Percentiles rank a stretch among this genome's conserved stretches.
Evolutionary conservation across 768 basidiomycete species (phyloP).

Genomic region (Russula sp.): DNA sequence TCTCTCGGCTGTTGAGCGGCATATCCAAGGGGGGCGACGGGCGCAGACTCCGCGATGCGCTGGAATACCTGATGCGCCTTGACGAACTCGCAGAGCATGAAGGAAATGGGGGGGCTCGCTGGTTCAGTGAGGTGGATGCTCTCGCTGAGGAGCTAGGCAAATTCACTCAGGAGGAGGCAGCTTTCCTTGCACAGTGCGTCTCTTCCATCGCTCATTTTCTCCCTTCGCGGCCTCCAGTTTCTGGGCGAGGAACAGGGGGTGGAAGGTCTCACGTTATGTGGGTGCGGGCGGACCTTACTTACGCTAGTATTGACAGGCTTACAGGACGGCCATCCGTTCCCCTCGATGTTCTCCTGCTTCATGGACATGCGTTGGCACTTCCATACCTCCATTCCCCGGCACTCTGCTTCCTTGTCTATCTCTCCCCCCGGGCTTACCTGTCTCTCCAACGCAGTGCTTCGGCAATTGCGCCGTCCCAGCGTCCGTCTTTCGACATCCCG

Average conservation of each 20-base stretch:
- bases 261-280: neutral
- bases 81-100: constrained; percentile 60
- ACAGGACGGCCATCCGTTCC: constrained; percentile 38
- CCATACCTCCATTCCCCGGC: constrained; percentile 64
- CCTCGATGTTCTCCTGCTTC: constrained; percentile 65
- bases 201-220: constrained; percentile 4
- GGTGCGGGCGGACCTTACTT: neutral
- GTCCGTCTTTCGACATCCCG: constrained; percentile 46
- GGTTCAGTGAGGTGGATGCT: constrained; percentile 66
- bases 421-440: constrained; percentile 67
- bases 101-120: constrained; percentile 58
- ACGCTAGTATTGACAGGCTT: constrained; percentile 1
- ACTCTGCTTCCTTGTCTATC: constrained; percentile 63
- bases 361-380: constrained; percentile 63
- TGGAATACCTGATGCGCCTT: constrained; percentile 66
- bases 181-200: constrained; percentile 46
- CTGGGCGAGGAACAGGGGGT: neutral
- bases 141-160: constrained; percentile 44
- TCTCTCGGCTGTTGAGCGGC: constrained; percentile 44
- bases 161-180: constrained; percentile 50
- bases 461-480: constrained; percentile 25
- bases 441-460: constrained; percentile 44
- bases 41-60: constrained; percentile 45
- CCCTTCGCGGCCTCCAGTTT: constrained; percentile 22
- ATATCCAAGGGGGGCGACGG: constrained; percentile 44